Percentiles rank a stretch among this genome's conserved stretches.
Conservation (phyloP, 2,329 filamentous ascomycete species). For the Xylariaceae sp. region DNA sequence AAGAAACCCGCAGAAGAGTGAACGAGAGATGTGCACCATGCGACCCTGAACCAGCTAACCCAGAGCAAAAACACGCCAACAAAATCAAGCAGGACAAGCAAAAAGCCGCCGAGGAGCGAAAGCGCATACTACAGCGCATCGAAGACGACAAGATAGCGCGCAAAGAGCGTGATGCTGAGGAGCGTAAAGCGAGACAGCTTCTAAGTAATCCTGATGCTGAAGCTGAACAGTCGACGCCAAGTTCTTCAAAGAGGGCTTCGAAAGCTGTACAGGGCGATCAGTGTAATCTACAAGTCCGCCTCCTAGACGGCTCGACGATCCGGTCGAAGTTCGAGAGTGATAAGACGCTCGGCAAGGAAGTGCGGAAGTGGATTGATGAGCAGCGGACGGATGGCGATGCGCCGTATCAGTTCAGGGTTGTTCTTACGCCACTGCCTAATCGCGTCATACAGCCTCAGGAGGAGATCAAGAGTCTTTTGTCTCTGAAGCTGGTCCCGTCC, state of each 20-base stretch:
- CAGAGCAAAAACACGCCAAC: constrained; percentile 25
- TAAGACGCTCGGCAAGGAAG: constrained; percentile 60
- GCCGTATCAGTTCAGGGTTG: constrained; percentile 81
- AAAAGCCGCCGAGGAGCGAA: constrained; percentile 65
- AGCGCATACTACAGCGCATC: constrained; percentile 70
- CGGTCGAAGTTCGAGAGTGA: constrained; percentile 67
- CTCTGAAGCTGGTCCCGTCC: constrained; percentile 72
- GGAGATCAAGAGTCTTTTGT: constrained; percentile 64
- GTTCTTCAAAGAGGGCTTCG: constrained; percentile 6
- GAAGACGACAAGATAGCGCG: constrained; percentile 73
- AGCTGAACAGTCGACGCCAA: not conserved
- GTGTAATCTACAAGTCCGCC: constrained; percentile 71
- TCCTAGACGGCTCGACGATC: constrained; percentile 81
- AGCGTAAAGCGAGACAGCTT: constrained; percentile 37
- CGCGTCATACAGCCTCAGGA: constrained; percentile 71
- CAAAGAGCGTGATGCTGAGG: constrained; percentile 51
- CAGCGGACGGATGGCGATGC: constrained; percentile 53
- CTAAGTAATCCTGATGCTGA: constrained; percentile 16
- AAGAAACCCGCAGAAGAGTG: constrained; percentile 42
- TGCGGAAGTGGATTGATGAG: constrained; percentile 75
- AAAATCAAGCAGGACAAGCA: constrained; percentile 60
- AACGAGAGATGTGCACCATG: constrained; percentile 32
- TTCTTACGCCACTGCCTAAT: constrained; percentile 76
- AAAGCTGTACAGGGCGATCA: constrained; percentile 22
- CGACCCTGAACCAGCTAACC: constrained; percentile 20